Conservation (phyloP, 345 rosid species). For the Sonneratia alba region DNA sequence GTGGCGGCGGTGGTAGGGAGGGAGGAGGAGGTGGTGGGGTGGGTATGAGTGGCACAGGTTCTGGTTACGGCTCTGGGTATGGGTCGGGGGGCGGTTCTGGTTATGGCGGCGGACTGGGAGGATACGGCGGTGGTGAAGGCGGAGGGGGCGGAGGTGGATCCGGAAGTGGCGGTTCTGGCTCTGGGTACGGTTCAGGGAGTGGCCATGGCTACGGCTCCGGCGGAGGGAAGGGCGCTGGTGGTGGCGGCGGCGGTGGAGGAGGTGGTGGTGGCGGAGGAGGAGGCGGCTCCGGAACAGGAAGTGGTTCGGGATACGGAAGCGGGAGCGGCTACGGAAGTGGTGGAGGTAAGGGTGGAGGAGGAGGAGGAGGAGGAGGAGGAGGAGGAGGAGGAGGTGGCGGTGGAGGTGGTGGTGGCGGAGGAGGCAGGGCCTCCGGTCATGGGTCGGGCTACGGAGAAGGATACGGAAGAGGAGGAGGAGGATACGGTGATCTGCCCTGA, state of each 20-base stretch:
- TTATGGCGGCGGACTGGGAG: slow-evolving; percentile 27
- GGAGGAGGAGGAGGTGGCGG: slow-evolving; percentile 19
- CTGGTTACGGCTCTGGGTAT: slow-evolving; percentile 21
- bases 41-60: slow-evolving; percentile 22
- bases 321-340: slow-evolving; percentile 18
- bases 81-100: slow-evolving; percentile 13
- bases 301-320: slow-evolving; percentile 22
- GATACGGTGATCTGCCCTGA: slow-evolving; percentile 22
- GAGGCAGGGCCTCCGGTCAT: slow-evolving; percentile 14
- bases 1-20: background rate
- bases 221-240: slow-evolving; percentile 15
- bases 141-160: slow-evolving; percentile 28
- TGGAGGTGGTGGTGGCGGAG: slow-evolving; percentile 23
- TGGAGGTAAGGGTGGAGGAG: slow-evolving; percentile 14
- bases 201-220: slow-evolving; percentile 16
- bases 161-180: slow-evolving; percentile 26
- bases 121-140: slow-evolving; percentile 21
- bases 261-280: slow-evolving; percentile 19
- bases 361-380: slow-evolving; percentile 13
- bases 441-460: slow-evolving; percentile 10
- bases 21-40: slow-evolving; percentile 19
- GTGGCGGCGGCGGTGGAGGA: slow-evolving; percentile 10
- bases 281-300: slow-evolving; percentile 19
- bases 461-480: slow-evolving; percentile 22
- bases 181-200: slow-evolving; percentile 17